Base-by-base conservation (phyloP, 192 early-diverging fungal genomes). In the Chytriomyces hyalinus region DNA sequence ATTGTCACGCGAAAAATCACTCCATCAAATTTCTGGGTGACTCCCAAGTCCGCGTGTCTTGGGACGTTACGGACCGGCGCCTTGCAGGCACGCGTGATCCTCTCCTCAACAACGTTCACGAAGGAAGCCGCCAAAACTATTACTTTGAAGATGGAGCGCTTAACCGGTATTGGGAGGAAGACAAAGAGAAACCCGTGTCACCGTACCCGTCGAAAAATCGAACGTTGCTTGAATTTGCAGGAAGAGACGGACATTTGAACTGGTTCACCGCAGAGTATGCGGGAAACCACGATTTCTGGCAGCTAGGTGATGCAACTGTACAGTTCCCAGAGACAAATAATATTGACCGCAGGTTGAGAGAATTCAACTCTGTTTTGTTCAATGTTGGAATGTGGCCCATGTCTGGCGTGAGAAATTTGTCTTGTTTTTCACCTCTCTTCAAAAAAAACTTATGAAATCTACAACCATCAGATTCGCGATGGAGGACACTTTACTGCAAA, bases 61-160 rank as follows among this genome's bases (percentile, higher is more conserved):
- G 49, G 67, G 67, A 69, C n/a, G 17, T 22, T 17, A 50, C 49
- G 45, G 67, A 69, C 43, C n/a, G 67, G 3, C 49, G 67, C 1
- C 43, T 69, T 17, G 17, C 17, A 15, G 63, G 63, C 11, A 28
- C 36, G 11, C 15, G 15, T 13, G 63, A 43, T 22, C 63, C 20
- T 43, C 20, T 22, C 20, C 13, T 22, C 15, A 43, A 22, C 36
- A 28, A 28, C 4, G 4, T 65, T 13, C 20, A 26, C 24, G 36
- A 28, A 15, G 24, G 24, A 3, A 26, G 6, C 36, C 63, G 20
- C 20, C 1, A 1, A 11, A 65, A 43, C 24, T 43, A 22, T 43
- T 43, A 65, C 6, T 22, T 22, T 65, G 2, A 13, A 65, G 63
- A 28, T 22, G 20, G 11, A 3, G 24, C 17, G 11, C 11, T 4